Percentiles rank a stretch among this genome's conserved stretches.
Conservation (phyloP, 1,284 basidiomycete species). For the Pseudozyma tsukubaensis region DNA sequence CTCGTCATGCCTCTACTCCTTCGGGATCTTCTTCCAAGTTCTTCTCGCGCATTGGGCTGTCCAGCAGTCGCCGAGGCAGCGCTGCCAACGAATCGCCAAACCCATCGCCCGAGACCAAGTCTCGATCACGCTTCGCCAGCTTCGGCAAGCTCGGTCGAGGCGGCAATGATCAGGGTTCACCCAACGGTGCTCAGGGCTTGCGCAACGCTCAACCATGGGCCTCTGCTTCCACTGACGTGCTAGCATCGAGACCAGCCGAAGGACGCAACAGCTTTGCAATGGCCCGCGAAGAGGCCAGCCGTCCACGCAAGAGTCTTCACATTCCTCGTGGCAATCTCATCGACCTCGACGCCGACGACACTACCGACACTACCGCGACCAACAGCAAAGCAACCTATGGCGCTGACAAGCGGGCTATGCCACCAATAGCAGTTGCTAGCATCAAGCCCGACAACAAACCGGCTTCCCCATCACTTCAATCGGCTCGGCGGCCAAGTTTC, state of each 20-base stretch:
- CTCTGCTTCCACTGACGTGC: constrained; percentile 44
- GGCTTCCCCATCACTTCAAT: constrained; percentile 21
- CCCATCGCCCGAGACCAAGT: constrained; percentile 19
- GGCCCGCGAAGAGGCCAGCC: constrained; percentile 33
- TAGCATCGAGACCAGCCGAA: constrained; percentile 8
- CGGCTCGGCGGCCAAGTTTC: constrained; percentile 30
- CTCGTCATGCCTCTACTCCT: constrained; percentile 15
- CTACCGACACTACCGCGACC: constrained; percentile 3
- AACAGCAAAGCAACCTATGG: constrained; percentile 3
- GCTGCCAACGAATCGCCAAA: constrained; percentile 18
- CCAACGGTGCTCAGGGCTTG: constrained; percentile 14
- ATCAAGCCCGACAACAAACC: constrained; percentile 25
- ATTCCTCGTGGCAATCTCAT: constrained; percentile 27
- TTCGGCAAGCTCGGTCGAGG: constrained; percentile 22
- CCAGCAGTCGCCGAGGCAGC: constrained; percentile 34
- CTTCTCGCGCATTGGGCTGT: constrained; percentile 40
- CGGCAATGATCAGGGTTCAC: constrained; percentile 3
- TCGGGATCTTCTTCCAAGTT: constrained; percentile 25
- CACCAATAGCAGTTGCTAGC: constrained; percentile 20
- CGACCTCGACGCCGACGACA: constrained; percentile 18
- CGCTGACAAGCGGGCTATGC: constrained; percentile 4
- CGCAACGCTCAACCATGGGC: constrained; percentile 43
- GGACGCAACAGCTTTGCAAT: constrained; percentile 33
- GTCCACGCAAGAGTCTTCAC: constrained; percentile 38
- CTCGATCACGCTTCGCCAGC: constrained; percentile 35